These are phyloP conservation scores for Lolium perenne DNA, from an alignment of 176 grass and related monocot species.

Conservation along the genomic window DNA sequence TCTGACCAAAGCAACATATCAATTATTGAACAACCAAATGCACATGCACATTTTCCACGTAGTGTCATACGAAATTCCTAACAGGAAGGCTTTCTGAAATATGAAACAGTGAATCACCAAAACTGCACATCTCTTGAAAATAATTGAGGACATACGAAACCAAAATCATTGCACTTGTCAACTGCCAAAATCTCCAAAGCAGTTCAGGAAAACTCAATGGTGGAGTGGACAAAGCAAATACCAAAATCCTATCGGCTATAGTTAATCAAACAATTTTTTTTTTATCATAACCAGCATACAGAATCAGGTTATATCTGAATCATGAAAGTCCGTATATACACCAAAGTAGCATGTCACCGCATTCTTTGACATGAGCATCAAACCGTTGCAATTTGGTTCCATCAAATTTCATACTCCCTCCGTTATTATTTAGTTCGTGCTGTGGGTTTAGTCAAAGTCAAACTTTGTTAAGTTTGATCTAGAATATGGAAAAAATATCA, in stretches of 20 bases:
- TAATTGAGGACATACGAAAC: not conserved
- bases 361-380: conserved; percentile 1
- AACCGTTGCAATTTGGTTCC: not conserved
- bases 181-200: conserved; percentile 16
- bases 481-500: too few relatives aligned
- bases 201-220: conserved; percentile 10
- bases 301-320: conserved; percentile 1
- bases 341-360: not conserved
- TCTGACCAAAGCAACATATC: conserved; percentile 17
- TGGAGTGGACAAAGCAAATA: conserved; percentile 9
- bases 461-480: too few relatives aligned
- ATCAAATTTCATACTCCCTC: not conserved
- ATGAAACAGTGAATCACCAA: conserved; percentile 8
- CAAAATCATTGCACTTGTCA: not conserved
- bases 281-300: not conserved
- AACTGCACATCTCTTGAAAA: conserved; percentile 11
- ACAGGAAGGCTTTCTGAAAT: not conserved
- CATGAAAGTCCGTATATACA: conserved; percentile 33
- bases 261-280: conserved; percentile 15
- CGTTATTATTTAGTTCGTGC: too few relatives aligned
- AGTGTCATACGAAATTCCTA: not conserved
- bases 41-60: not conserved
- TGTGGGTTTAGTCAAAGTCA: too few relatives aligned
- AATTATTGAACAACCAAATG: conserved; percentile 7
- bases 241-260: not conserved